Base-by-base conservation (phyloP, 1,284 basidiomycete genomes). In the Heliocybe sulcata region DNA sequence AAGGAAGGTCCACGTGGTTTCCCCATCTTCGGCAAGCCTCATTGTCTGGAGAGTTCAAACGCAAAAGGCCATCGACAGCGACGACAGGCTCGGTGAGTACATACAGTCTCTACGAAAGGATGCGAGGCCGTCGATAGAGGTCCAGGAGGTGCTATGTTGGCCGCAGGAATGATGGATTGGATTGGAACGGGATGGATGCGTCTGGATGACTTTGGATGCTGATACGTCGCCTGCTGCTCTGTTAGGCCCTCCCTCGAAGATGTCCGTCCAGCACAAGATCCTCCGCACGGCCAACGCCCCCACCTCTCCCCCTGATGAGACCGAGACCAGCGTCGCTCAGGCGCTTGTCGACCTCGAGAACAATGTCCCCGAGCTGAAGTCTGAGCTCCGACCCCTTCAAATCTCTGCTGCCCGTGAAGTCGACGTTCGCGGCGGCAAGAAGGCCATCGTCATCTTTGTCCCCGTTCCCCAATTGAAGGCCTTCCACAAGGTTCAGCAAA, bases 401-500 rank as follows among this genome's bases (percentile, higher is more conserved):
- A 97, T 99, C 77, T 96, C 94, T 64, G 92, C 95, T 64, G 97
- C 96, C 60, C 93, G 93, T 69, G 97, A 99, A 79, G 90, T 99
- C 67, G 97, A 99, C 72, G 96, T 99, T 67, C 94, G 95, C 71
- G 97, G 96, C 65, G 94, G 94, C 69, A 98, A 98, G 83, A 99
- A 98, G 82, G 97, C 97, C 54, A 96, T 99, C 66, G 94, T 99
- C 63, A 80, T 99, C 75, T 99, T 99, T 69, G 95, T 99, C 57
- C 97, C 97, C 61, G 90, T 98, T 58, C 94, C 96, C 65, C 93
- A 96, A 77, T 75, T 97, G 75, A 98, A 98, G 81, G 97, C 96
- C 47, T 99, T 96, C 90, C 93, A 92, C 81, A 99, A 97, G 79
- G 82, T 99, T 66, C 97, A 99, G 80, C 87, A 87, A 72, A 90